Percentiles rank a stretch among this genome's conserved stretches.
Evolutionary conservation across 2,329 filamentous ascomycete genomes (phyloP).

Genomic region (Dryadomyces sulphureus): DNA sequence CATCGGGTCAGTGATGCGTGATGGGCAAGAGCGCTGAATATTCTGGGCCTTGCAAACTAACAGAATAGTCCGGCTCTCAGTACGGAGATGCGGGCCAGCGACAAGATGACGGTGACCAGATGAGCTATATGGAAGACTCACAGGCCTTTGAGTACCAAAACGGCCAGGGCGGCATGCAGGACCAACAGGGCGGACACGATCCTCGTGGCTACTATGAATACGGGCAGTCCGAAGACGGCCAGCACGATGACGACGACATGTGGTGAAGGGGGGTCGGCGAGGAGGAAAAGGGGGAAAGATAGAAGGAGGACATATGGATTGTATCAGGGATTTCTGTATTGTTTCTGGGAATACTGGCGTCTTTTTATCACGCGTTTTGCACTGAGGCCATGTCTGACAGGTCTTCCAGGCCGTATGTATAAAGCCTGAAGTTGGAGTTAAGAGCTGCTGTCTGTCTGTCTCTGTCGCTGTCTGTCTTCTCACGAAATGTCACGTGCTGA

Average conservation of each 20-base stretch:
- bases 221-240: slow-evolving; percentile 8
- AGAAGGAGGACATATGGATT: too few relatives aligned
- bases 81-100: slow-evolving; percentile 16
- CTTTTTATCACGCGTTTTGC: too few relatives aligned
- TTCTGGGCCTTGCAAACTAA: not conserved
- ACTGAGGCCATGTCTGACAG: too few relatives aligned
- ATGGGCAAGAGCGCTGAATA: too few relatives aligned
- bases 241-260: slow-evolving; percentile 12
- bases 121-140: slow-evolving; percentile 19
- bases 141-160: slow-evolving; percentile 21
- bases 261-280: slow-evolving; percentile 11
- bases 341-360: too few relatives aligned
- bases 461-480: too few relatives aligned
- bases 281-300: not conserved
- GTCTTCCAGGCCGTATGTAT: too few relatives aligned
- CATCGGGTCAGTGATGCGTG: slow-evolving; percentile 17
- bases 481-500: too few relatives aligned
- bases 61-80: slow-evolving; percentile 6
- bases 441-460: too few relatives aligned
- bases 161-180: slow-evolving; percentile 1
- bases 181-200: not conserved
- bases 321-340: not conserved
- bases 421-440: too few relatives aligned
- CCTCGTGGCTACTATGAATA: slow-evolving; percentile 14
- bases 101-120: slow-evolving; percentile 9